Evolutionary conservation across 2,329 filamentous ascomycete species (phyloP).

Genomic region (Calycina marina): DNA sequence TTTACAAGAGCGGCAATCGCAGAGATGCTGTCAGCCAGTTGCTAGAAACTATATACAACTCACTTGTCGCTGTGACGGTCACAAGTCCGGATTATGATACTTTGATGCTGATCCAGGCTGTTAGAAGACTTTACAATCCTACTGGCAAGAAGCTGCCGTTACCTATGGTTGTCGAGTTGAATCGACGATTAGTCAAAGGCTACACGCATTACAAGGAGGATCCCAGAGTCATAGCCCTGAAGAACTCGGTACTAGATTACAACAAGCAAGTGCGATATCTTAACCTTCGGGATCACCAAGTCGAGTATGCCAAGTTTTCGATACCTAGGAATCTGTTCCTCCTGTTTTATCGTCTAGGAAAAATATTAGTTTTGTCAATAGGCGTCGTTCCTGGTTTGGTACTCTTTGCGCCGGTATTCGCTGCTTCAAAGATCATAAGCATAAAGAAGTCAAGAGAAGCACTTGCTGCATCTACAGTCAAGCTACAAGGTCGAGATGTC

Average conservation of each 20-base stretch:
- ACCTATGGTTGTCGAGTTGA: conserved; percentile 46
- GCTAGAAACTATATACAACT: conserved; percentile 43
- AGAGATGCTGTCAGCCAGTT: conserved; percentile 77
- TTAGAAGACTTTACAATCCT: conserved; percentile 82
- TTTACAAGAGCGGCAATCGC: conserved; percentile 71
- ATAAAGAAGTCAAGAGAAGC: conserved; percentile 68
- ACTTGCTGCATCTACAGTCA: conserved; percentile 73
- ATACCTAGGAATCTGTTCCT: conserved; percentile 43
- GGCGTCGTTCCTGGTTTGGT: conserved; percentile 75
- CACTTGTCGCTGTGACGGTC: conserved; percentile 79
- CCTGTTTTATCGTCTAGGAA: conserved; percentile 63
- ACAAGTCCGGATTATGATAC: conserved; percentile 94
- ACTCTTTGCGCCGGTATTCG: conserved; percentile 78
- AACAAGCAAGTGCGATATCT: conserved; percentile 41
- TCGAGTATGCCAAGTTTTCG: conserved; percentile 36
- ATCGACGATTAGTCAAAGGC: conserved; percentile 76
- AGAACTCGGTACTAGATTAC: conserved; percentile 28
- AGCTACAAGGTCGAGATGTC: conserved; percentile 75
- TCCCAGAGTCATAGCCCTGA: conserved; percentile 7
- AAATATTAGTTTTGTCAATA: conserved; percentile 60
- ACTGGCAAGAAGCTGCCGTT: conserved; percentile 29
- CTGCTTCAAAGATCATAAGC: conserved; percentile 60
- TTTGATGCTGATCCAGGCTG: conserved; percentile 78
- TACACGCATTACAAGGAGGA: conserved; percentile 36
- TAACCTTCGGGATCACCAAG: conserved; percentile 9